phyloP scores from a whole-genome alignment of 169 alveolate species.

The Cardiosporidium cionae region DNA sequence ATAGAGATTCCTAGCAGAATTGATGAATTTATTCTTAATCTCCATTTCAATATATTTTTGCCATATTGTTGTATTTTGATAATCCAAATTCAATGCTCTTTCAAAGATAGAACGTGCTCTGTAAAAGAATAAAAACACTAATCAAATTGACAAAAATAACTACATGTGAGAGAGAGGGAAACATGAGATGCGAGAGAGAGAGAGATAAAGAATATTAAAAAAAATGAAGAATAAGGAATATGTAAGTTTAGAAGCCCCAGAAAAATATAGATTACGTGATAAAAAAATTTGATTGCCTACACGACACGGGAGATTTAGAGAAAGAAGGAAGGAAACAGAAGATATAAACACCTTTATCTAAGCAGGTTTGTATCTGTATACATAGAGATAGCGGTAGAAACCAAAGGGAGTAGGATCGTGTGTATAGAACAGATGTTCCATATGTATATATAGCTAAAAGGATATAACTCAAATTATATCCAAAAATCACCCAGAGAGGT shows the following conservation, averaged over 20 bases:
- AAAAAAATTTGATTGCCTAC: neutral
- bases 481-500: too few species aligned
- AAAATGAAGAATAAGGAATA: neutral
- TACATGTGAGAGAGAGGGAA: neutral
- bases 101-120: conserved; percentile 93
- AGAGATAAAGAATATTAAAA: neutral
- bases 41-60: conserved; percentile 96
- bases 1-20: conserved; percentile 80
- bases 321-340: neutral
- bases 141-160: neutral
- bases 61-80: conserved; percentile 87
- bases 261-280: neutral
- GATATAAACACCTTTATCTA: too few species aligned
- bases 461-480: too few species aligned
- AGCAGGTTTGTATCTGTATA: too few species aligned
- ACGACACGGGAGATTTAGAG: neutral
- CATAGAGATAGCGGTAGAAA: too few species aligned
- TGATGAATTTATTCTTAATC: conserved; percentile 79
- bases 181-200: neutral
- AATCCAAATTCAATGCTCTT: conserved; percentile 92
- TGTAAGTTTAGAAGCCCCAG: neutral
- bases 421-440: too few species aligned
- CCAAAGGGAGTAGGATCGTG: too few species aligned
- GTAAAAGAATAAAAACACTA: neutral
- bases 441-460: too few species aligned